Evolutionary conservation across 2,329 filamentous ascomycete genomes (phyloP), one percentile per base, ranked within the genome.

Genomic region (Trichoderma sp.): DNA sequence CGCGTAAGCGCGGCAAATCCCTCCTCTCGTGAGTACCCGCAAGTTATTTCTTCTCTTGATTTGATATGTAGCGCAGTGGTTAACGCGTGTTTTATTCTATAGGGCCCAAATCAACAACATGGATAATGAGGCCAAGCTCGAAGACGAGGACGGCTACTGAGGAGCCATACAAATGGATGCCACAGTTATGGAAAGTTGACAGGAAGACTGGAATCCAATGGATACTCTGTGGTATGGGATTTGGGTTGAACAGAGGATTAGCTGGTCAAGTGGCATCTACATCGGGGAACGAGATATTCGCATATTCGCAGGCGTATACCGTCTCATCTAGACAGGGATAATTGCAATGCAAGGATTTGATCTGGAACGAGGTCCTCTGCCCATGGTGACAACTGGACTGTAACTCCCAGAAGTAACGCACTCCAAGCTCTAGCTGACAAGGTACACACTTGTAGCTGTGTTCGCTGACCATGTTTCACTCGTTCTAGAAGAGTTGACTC

Each of bases 1-100:
- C 61, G 7, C 17, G 12, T n/a, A 67, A 67, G 62, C 61, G 65
- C 9, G 34, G 61, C 24, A 78, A 78, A 70, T 72, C 65, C 12
- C 17, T 19, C 12, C 34, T 47, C 24, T 28, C 24, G 58, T 59
- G 45, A 59, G 47, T 63, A 30, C 24, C 34, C 12, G 4, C 24
- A 17, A 7, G 17, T 10, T 7, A 7, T 21, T 17, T 30, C 2
- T 24, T 1, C 9, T 30, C 34, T 43, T 10, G 9, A 28, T 4
- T 19, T 19, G 0, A 2, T 7, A 30, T 30, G 17, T 19, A 10
- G 10, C 4, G n/a, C 21, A 1, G 19, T 14, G 7, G n/a, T 39
- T 62, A 24, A 62, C 12, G 2, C 14, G 3, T 0, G 15, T 43
- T 30, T 9, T 15, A 14, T 17, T 47, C 17, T 26, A 47, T 9